Conservation (phyloP, 768 basidiomycete genomes). For the Nidula microcarpa region DNA sequence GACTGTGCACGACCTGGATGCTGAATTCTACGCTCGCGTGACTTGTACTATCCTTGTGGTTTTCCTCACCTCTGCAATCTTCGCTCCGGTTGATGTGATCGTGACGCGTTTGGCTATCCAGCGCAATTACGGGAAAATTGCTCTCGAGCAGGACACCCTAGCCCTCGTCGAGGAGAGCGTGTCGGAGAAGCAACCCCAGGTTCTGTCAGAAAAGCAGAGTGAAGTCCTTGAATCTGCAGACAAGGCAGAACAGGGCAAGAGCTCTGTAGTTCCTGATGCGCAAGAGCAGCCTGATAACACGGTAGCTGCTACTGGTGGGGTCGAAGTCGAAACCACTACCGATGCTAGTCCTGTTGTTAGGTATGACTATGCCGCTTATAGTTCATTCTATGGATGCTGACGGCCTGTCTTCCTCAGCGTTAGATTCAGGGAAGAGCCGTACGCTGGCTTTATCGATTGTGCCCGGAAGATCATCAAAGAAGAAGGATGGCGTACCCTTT, state of each 20-base stretch:
- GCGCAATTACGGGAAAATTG: conserved; percentile 79
- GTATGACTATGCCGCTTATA: conserved; percentile 31
- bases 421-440: conserved; percentile 77
- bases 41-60: conserved; percentile 54
- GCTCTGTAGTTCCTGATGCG: no score
- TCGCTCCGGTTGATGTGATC: conserved; percentile 80
- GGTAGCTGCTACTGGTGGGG: no score
- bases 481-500: conserved; percentile 71
- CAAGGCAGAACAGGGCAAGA: no score
- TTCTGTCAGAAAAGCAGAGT: no score
- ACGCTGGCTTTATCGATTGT: conserved; percentile 71
- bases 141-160: conserved; percentile 70
- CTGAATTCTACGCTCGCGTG: conserved; percentile 59
- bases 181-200: no score
- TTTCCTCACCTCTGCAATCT: conserved; percentile 49
- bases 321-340: conserved; percentile 65
- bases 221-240: no score
- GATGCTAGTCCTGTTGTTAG: conserved; percentile 83
- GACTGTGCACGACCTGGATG: conserved; percentile 40
- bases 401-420: conserved; percentile 44
- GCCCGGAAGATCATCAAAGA: conserved; percentile 73
- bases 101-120: conserved; percentile 77
- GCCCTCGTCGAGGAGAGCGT: conserved; percentile 56
- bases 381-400: conserved; percentile 4
- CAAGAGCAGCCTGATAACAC: no score